Evolutionary conservation across 2,329 filamentous ascomycete genomes (phyloP), one percentile per base, ranked within the genome.

Genomic region (Tolypocladium tundrense): DNA sequence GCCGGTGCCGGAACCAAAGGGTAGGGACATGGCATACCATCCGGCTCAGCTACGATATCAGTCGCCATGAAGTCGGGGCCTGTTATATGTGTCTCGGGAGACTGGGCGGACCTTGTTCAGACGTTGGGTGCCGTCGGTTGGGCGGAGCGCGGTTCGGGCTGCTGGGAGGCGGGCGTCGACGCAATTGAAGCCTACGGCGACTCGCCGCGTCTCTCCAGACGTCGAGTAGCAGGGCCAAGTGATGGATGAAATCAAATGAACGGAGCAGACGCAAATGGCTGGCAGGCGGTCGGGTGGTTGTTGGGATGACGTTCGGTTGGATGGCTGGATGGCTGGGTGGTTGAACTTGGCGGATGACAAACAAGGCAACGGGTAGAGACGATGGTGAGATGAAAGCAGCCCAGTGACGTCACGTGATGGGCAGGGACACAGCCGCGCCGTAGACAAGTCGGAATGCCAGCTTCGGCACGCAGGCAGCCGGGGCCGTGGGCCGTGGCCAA

Each of bases 11-110:
- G 27, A n/a, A 50, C 9, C 45, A 7, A 3, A n/a, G 31, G 19
- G 19, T 2, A 35, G 27, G 31, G 48, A 11, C 45, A 33, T n/a
- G n/a, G 31, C 45, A 27, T 72, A 79, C 77, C 77, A 66, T 77
- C 76, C 61, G 73, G 68, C 67, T 73, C 72, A 37, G 72, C 64
- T 57, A 74, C 64, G 55, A 67, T 62, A 56, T 75, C 73, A n/a
- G 68, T 66, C 42, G 74, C 72, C 73, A 75, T 75, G 59, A 42
- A 53, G 33, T 35, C 9, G n/a, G 19, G 10, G 48, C 10, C 8
- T n/a, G 9, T 3, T 13, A 3, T 35, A 7, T n/a, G 48, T 35
- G 5, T 33, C 16, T 51, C 2, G 48, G 16, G 31, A 35, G 31
- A n/a, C 27, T 35, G 31, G 16, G 31, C 4, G 19, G 45, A 11